These are phyloP conservation scores for Gossypium sturtianum DNA, from an alignment of 345 rosid species.

Conservation along the genomic window DNA sequence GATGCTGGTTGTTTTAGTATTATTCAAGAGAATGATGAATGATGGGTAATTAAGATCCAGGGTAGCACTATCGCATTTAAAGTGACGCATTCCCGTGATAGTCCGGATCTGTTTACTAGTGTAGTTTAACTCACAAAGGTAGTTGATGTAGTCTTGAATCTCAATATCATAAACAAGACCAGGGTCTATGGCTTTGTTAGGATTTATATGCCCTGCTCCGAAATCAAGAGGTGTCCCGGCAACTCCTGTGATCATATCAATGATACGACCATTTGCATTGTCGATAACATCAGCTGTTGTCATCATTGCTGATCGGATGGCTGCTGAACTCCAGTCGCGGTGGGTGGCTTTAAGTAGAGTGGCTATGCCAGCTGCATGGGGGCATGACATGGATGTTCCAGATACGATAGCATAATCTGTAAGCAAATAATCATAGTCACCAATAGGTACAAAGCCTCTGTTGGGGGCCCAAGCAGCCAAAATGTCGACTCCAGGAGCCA, in stretches of 20 bases:
- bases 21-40: constrained; percentile 39
- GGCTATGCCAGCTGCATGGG: constrained; percentile 37
- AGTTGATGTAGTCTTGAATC: constrained; percentile 4
- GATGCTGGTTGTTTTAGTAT: constrained; percentile 31
- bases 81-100: constrained; percentile 14
- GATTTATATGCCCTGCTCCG: constrained; percentile 11
- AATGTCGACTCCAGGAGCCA: constrained; percentile 45
- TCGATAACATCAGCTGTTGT: constrained; percentile 31
- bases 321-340: constrained; percentile 34
- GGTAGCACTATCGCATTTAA: constrained; percentile 14
- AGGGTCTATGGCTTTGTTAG: constrained; percentile 6
- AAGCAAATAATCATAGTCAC: constrained; percentile 23
- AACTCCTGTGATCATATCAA: constrained; percentile 25
- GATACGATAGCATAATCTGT: constrained; percentile 29
- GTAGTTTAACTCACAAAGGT: constrained; percentile 1
- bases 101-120: constrained; percentile 29
- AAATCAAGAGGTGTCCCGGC: constrained; percentile 39
- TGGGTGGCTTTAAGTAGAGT: constrained; percentile 32
- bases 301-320: constrained; percentile 52
- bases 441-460: constrained; percentile 20
- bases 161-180: background rate
- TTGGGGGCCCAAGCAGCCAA: constrained; percentile 40
- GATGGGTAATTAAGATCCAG: constrained; percentile 52
- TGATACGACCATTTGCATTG: constrained; percentile 16
- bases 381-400: constrained; percentile 48